Base-by-base conservation (phyloP, 495 filamentous ascomycete species). In the Echria macrotheca region DNA sequence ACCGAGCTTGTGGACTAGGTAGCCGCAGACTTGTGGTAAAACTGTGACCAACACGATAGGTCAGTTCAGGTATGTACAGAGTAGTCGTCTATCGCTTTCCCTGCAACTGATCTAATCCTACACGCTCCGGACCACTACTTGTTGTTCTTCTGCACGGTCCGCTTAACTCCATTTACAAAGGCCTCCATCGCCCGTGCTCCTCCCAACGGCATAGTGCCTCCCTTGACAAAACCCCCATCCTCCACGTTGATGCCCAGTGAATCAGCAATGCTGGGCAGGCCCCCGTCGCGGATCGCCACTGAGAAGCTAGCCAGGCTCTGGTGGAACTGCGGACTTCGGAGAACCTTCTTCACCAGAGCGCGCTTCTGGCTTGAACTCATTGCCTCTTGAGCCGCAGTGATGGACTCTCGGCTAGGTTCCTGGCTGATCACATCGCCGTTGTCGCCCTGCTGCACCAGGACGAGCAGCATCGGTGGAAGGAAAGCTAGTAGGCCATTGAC, bases 321-420 rank as follows among this genome's bases (percentile, higher is more conserved):
- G 44, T 75, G 76, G 59, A 99, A 90, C 56, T 97, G 93, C 25
- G 93, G 93, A 54, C 85, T 90, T 44, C 85, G 81, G n/a, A 97
- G 69, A 12, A 96, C 89, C 55, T 82, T 83, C 65, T 79, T 79
- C 17, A 99, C 63, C 2, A 96, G 81, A 5, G 81, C 77, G 57
- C 82, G 86, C 75, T 96, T 96, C 64, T 96, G 84, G 5, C 74
- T 74, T 7, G 82, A 60, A 44, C 79, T 85, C 55, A 95, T 77
- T n/a, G 85, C 83, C 49, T 84, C 71, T 37, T 86, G 77, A 11
- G 85, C 86, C 6, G 85, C 86, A 59, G 83, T 71, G 14, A 81
- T 76, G 12, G 80, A 74, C 40, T 80, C 86, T 0, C 81, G 71
- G 39, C 78, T 80, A 3, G 84, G 81, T 39, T 91, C 84, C 5